Conservation (phyloP, 176 grass and related monocot species). For the Aegilops longissima region DNA sequence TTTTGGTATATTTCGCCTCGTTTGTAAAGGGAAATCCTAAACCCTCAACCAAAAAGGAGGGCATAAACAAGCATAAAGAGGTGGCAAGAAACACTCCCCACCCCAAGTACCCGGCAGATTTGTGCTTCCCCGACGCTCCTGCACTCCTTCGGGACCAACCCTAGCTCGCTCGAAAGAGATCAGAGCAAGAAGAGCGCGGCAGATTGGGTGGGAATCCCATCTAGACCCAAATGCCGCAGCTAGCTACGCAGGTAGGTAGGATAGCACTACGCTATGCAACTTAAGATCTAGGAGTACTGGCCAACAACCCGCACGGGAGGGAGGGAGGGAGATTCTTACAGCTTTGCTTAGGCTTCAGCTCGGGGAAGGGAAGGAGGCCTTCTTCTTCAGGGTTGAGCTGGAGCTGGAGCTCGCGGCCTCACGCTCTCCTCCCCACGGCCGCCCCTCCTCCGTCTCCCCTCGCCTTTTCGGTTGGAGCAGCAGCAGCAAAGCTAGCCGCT, state of each 20-base stretch:
- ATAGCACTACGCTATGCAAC: neutral
- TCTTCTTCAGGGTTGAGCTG: no score
- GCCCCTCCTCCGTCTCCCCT: neutral
- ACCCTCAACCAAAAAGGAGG: neutral
- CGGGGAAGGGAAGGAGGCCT: neutral
- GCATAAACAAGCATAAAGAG: neutral
- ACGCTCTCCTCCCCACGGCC: neutral
- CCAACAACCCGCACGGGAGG: neutral
- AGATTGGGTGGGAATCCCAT: neutral
- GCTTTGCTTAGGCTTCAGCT: slow-evolving; percentile 6
- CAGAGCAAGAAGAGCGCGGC: neutral
- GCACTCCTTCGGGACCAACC: slow-evolving; percentile 1
- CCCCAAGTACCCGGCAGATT: neutral
- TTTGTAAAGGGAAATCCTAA: neutral
- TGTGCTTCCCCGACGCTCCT: neutral
- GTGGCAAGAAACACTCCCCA: neutral
- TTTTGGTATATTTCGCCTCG: neutral
- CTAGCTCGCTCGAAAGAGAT: neutral
- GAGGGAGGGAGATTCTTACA: slow-evolving; percentile 29
- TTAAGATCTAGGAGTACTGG: slow-evolving; percentile 24
- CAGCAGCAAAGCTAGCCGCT: neutral
- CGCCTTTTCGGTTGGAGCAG: neutral
- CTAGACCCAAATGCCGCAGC: slow-evolving; percentile 12
- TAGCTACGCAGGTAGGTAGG: neutral
- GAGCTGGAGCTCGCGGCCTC: neutral